A percentile compares a stretch with the other conserved stretches of the same genome.
These are phyloP conservation scores for Vigna radiata DNA, from an alignment of 306 rosid genomes.

Conservation along the genomic window DNA sequence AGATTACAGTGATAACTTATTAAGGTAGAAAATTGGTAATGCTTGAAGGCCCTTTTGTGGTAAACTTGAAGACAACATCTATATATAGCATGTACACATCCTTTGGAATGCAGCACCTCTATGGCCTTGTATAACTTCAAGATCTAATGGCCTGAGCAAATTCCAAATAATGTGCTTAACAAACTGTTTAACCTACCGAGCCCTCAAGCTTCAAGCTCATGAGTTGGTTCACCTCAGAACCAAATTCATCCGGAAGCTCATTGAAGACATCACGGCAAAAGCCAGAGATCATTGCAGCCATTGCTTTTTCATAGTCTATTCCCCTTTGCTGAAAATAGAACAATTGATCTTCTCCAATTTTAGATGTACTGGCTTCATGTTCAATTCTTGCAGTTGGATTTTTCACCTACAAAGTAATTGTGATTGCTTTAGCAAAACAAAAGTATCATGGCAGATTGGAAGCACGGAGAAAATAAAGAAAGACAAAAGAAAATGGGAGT, in stretches of 20 bases:
- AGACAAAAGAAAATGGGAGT: neutral
- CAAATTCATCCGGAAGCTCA: conserved; percentile 18
- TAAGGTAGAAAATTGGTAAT: too few species aligned
- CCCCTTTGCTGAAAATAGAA: conserved; percentile 14
- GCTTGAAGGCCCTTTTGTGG: neutral
- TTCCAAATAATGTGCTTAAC: neutral
- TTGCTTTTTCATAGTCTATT: conserved; percentile 4
- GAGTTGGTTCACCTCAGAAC: conserved; percentile 17
- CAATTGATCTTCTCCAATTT: conserved; percentile 7
- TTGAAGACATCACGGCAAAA: conserved; percentile 20
- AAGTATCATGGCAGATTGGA: neutral
- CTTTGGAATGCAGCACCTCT: neutral
- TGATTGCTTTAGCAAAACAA: neutral
- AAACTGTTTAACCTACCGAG: neutral
- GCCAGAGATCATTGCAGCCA: conserved; percentile 9
- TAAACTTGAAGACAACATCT: neutral
- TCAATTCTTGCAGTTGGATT: neutral
- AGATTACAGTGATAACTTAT: too few species aligned
- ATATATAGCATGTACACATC: conserved; percentile 7
- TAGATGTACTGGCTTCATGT: conserved; percentile 6
- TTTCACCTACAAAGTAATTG: neutral
- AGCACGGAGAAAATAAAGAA: neutral
- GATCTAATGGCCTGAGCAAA: neutral
- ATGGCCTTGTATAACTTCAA: neutral
- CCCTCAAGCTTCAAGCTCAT: conserved; percentile 21